Percentiles rank a stretch among this genome's conserved stretches.
Conservation (phyloP, 1,284 basidiomycete genomes). For the Phellopilus nigrolimitatus region DNA sequence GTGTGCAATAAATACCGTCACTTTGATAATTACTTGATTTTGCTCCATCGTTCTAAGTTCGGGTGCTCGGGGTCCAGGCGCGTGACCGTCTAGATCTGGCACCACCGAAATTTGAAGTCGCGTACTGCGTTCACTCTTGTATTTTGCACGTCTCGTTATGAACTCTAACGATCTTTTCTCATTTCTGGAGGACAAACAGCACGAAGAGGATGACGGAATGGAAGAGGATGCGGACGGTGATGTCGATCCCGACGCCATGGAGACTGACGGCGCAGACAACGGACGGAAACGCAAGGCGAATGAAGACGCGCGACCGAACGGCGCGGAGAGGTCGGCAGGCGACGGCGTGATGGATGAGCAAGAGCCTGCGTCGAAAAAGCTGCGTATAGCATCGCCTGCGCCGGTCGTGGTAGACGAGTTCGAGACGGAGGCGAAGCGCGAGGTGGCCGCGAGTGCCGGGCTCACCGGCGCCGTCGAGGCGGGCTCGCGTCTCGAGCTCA, state of each 20-base stretch:
- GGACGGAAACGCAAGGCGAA: slow-evolving; percentile 19
- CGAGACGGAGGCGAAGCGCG: slow-evolving; percentile 83
- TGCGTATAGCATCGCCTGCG: slow-evolving; percentile 48
- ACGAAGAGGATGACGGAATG: slow-evolving; percentile 23
- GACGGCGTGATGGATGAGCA: slow-evolving; percentile 20
- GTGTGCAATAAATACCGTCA: no score
- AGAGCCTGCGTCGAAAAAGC: slow-evolving; percentile 38
- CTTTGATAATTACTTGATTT: no score
- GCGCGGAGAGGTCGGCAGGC: slow-evolving; percentile 21
- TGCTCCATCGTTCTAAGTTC: no score
- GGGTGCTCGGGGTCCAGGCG: no score
- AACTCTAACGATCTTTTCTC: slow-evolving; percentile 38
- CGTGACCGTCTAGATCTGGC: not conserved
- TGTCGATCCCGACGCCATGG: slow-evolving; percentile 22
- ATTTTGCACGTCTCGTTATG: slow-evolving; percentile 22
- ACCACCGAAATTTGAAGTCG: not conserved
- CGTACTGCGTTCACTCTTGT: not conserved
- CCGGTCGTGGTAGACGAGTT: slow-evolving; percentile 86
- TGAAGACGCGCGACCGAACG: slow-evolving; percentile 13
- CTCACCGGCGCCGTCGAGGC: slow-evolving; percentile 66
- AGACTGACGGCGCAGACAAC: slow-evolving; percentile 19
- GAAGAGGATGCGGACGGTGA: slow-evolving; percentile 20
- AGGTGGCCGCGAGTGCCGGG: slow-evolving; percentile 81
- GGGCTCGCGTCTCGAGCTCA: slow-evolving; percentile 66
- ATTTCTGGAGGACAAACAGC: slow-evolving; percentile 34